A percentile compares a stretch with the other conserved stretches of the same genome.
Evolutionary conservation across 2,329 filamentous ascomycete species (phyloP).

Genomic region (Aspergillus ibericus): DNA sequence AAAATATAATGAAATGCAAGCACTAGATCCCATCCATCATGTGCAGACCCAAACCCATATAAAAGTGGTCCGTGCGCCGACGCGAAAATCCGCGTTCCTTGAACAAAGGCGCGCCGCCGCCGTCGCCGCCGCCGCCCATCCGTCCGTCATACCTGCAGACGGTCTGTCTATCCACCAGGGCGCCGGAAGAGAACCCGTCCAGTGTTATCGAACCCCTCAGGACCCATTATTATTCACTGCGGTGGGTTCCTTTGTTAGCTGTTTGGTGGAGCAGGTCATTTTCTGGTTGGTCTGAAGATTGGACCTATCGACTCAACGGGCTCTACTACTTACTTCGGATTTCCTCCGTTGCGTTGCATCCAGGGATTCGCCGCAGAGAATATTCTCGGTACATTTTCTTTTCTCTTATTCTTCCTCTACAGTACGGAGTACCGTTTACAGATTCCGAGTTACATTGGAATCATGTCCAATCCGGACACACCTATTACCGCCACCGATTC

Average conservation of each 20-base stretch:
- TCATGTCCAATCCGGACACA: constrained; percentile 30
- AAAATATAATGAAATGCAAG: not conserved
- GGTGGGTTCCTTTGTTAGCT: too few species aligned
- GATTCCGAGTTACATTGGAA: not conserved
- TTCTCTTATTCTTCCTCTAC: too few species aligned
- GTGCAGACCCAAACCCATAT: constrained; percentile 20
- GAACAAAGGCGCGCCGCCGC: not conserved
- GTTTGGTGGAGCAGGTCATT: too few species aligned
- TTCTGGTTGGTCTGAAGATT: too few species aligned
- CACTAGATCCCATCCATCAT: not conserved
- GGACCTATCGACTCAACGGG: too few species aligned
- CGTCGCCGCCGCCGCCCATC: too few species aligned
- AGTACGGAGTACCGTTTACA: too few species aligned
- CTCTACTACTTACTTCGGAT: too few species aligned
- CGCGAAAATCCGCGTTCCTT: constrained; percentile 34
- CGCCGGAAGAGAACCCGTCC: not conserved
- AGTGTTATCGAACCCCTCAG: not conserved
- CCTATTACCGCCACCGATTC: constrained; percentile 30
- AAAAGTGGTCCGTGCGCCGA: constrained; percentile 35
- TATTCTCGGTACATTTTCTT: too few species aligned
- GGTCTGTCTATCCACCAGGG: not conserved
- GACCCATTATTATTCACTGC: not conserved
- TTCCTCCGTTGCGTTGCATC: too few species aligned
- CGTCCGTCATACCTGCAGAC: not conserved
- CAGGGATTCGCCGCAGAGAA: too few species aligned